Base-by-base conservation (phyloP, 176 grass and related monocot genomes). In the Puccinellia tenuiflora region DNA sequence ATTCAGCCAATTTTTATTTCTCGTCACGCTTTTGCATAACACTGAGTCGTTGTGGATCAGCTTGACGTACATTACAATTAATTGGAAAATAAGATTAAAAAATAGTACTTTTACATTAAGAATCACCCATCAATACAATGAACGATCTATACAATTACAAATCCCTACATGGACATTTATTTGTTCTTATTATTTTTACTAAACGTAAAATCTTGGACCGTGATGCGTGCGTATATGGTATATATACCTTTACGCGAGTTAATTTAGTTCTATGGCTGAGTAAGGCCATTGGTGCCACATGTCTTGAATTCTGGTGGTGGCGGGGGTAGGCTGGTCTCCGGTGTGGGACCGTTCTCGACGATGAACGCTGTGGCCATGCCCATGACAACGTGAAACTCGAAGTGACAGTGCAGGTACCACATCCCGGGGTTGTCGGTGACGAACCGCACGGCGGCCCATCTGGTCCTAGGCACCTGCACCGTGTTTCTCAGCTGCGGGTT, bases 401-500 rank as follows among this genome's bases (percentile, higher is more conserved):
- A 71, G 6, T 71, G 68, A 39, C 39, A 71, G 22, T 71, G 68
- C 6, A 71, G 68, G 39, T 71, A 71, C 68, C 68, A 71, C 39
- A 71, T 71, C 6, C 68, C 39, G 12, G 68, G 68, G 68, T 71
- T 71, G 68, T 71, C 39, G 39, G 68, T 71, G 68, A 71, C 68
- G 68, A 71, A 45, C 13, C 68, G 68, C 13, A 71, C 68, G 13
- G 68, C 68, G 5, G 68, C 68, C 68, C 68, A 71, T 24, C 68
- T 39, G 1, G 68, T 71, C 68, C 39, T 71, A 3, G 68, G 68
- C 68, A 71, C 68, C 39, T 71, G 68, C 68, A 71, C 68, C 39
- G 68, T 71, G 68, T 71, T 71, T 39, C 68, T 71, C 38, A 61
- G 5, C 52, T 28, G 84, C 0, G 89, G 89, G 47, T 91, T 90